Evolutionary conservation across 305 asterid species (phyloP), one percentile per base, ranked within the genome.

Genomic region (Fraxinus nigra): DNA sequence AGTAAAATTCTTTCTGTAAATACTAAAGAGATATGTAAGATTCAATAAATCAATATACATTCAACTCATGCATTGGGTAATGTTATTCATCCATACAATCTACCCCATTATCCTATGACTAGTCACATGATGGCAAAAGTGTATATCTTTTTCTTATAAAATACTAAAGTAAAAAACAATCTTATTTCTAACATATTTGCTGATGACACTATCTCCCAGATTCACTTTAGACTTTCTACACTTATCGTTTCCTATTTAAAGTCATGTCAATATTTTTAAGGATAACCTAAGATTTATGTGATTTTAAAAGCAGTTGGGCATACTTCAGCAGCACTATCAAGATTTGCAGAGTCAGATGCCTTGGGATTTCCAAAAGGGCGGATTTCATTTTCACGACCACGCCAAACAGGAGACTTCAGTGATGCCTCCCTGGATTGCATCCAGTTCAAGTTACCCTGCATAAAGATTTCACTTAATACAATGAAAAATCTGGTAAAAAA

Each of bases 331-430:
- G 98, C 92, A 88, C 93, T 91, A 85, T 96, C 99, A 77, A 96
- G 97, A 90, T 96, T 96, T 77, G 99, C 99, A 75, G 99, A 96
- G 90, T 96, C 99, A 24, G 98, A 96, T 61, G 98, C 99, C 90
- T 91, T 93, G 26, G 98, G 82, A 89, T 96, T 96, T 85, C 99
- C 99, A 89, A 92, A 93, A 82, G 99, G 98, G 72, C 98, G 92
- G 85, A 96, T 81, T 85, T 96, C 99, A 89, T 88, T 93, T 90
- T 96, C 99, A 79, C 99, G 98, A 61, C 90, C 98, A 79, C 93
- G 96, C 99, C 99, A 96, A 82, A 96, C 98, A 74, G 99, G 91
- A 76, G 99, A 96, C 85, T 91, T 91, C 80, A 96, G 82, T 70
- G 98, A 93, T 84, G 98, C 59, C 90, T 96, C 99, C 83, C 99